Evolutionary conservation across 2,329 filamentous ascomycete species (phyloP).

Genomic region (Bisporella sp.): DNA sequence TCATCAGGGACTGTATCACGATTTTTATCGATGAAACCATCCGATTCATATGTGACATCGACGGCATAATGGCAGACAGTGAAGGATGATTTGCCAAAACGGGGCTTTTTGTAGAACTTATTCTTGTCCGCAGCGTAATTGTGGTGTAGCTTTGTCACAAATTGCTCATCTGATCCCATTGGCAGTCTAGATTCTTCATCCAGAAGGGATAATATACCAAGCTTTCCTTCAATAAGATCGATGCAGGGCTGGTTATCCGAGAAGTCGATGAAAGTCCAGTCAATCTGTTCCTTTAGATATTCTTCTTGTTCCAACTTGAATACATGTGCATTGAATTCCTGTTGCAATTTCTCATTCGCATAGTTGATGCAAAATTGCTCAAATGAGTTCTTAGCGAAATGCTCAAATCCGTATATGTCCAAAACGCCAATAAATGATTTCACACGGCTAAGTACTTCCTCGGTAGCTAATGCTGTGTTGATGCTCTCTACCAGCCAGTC

Average conservation of each 20-base stretch:
- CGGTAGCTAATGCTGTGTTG: constrained; percentile 82
- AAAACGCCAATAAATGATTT: constrained; percentile 93
- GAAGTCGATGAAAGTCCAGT: constrained; percentile 99
- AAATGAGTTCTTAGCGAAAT: constrained; percentile 99
- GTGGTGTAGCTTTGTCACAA: constrained; percentile 91
- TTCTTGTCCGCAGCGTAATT: constrained; percentile 88
- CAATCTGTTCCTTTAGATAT: constrained; percentile 91
- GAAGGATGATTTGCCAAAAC: constrained; percentile 95
- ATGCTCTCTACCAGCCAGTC: constrained; percentile 99
- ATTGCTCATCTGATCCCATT: constrained; percentile 96
- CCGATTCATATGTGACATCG: constrained; percentile 97
- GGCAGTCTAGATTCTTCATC: constrained; percentile 95
- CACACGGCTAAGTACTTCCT: constrained; percentile 76
- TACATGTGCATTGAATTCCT: constrained; percentile 98
- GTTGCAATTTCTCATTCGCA: constrained; percentile 97
- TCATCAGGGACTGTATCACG: constrained; percentile 97
- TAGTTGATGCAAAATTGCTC: constrained; percentile 99
- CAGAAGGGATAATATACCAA: constrained; percentile 84
- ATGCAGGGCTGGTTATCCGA: constrained; percentile 99
- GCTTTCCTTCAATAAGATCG: constrained; percentile 93
- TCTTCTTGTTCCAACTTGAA: constrained; percentile 99
- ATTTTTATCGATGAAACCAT: constrained; percentile 99
- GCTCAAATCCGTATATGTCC: constrained; percentile 99
- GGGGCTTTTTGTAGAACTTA: constrained; percentile 96
- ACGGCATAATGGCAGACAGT: constrained; percentile 98